Percentiles rank a stretch among this genome's conserved stretches.
These are phyloP conservation scores for Boletus edulis DNA, from an alignment of 768 basidiomycete genomes.

Conservation along the genomic window DNA sequence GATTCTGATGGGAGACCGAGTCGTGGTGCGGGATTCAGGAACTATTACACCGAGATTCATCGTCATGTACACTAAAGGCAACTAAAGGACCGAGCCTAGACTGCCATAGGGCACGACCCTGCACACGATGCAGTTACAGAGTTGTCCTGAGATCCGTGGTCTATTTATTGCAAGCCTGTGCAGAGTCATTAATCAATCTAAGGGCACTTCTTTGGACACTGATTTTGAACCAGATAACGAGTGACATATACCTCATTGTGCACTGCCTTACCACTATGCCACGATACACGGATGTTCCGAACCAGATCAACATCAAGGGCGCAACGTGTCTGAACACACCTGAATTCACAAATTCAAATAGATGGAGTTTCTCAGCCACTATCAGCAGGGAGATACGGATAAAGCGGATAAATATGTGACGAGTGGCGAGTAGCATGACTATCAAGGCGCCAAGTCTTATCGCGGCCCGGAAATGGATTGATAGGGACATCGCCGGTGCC, in stretches of 20 bases:
- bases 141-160: conserved; percentile 17
- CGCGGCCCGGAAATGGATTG: conserved; percentile 7
- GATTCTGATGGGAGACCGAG: conserved; percentile 46
- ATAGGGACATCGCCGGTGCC: conserved; percentile 10
- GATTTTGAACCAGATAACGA: conserved; percentile 17
- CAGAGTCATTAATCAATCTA: conserved; percentile 14
- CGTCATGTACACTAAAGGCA: conserved; percentile 52
- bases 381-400: conserved; percentile 18
- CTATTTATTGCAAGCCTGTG: conserved; percentile 25
- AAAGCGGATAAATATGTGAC: conserved; percentile 6
- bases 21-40: conserved; percentile 53
- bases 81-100: conserved; percentile 19
- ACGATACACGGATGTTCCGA: conserved; percentile 16
- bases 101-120: conserved; percentile 10
- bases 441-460: conserved; percentile 15
- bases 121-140: conserved; percentile 18
- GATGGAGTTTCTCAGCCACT: conserved; percentile 21
- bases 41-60: conserved; percentile 58
- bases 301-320: conserved; percentile 25
- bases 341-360: conserved; percentile 24
- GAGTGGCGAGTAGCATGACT: neutral
- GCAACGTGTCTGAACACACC: conserved; percentile 22
- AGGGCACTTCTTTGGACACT: conserved; percentile 20
- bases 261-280: conserved; percentile 18
- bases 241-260: conserved; percentile 23